Base-by-base conservation (phyloP, 192 early-diverging fungal species). In the Coemansia furcata region DNA sequence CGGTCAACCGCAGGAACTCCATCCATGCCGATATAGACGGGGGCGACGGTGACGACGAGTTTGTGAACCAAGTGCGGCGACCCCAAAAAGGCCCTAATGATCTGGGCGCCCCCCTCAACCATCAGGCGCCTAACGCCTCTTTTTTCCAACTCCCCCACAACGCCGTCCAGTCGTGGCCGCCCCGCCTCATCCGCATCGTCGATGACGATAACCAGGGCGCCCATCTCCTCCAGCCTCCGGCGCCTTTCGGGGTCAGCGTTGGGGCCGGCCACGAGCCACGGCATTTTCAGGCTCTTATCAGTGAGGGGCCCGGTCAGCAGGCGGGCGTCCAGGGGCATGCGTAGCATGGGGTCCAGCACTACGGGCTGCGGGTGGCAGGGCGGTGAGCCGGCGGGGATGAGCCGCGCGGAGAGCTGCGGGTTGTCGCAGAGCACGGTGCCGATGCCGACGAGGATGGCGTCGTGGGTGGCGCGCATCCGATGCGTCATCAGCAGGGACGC, bases 361-460 rank as follows among this genome's bases (percentile, higher is more conserved):
- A 97, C 78, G 6, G 94, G 93, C 44, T 87, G 87, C 17, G 93
- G 93, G 85, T 66, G 39, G 10, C 19, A 23, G 15, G 57, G 9
- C 2, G 9, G 43, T 43, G 44, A 46, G 52, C 60, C 54, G 26
- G 50, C 60, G 61, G 66, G 66, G 65, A 61, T 1, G 4, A 68
- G 62, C 2, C 71, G 71, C 5, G 68, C 75, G 21, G 35, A 91
- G 15, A 97, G 75, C 15, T 87, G 85, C 32, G 95, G 94, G 64
- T 94, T 79, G 77, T 97, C 95, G 67, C 78, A 85, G 15, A 93
- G 72, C 11, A 93, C 86, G 5, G 95, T 97, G 43, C 87, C 87
- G 61, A 93, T 86, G 19, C 95, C 95, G 8, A 97, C 92, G 44
- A 97, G 71, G 55, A 97, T 97, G 21, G 82, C 94, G 60, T 94